Evolutionary conservation across 2,329 filamentous ascomycete species (phyloP).

Genomic region (Fusarium mexicanum): DNA sequence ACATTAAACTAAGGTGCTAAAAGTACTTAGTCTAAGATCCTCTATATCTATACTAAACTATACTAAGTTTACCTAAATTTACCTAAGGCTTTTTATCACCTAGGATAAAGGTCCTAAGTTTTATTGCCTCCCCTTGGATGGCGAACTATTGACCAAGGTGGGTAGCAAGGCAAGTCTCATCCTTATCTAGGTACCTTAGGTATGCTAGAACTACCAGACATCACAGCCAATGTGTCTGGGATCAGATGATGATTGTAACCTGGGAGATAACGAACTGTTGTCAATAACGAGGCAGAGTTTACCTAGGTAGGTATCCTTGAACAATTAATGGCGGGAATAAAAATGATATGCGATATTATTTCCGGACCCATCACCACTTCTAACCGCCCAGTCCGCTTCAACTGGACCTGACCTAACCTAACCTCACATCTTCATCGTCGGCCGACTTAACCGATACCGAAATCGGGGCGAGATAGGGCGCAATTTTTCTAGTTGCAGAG

Average conservation of each 20-base stretch:
- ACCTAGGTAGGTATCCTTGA: neutral
- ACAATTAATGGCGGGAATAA: neutral
- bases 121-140: too few species aligned
- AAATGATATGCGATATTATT: accelerated
- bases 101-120: too few species aligned
- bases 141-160: neutral
- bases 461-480: constrained; percentile 13
- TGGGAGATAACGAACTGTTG: neutral
- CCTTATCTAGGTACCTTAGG: neutral
- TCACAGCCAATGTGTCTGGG: too few species aligned
- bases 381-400: too few species aligned
- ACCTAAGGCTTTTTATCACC: too few species aligned
- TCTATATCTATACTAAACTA: too few species aligned
- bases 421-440: neutral
- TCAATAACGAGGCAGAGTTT: neutral
- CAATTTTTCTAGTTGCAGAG: constrained; percentile 27
- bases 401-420: neutral
- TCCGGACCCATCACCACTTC: constrained; percentile 3
- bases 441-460: constrained; percentile 25
- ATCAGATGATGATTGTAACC: neutral
- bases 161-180: neutral
- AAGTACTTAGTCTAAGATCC: too few species aligned
- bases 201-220: too few species aligned
- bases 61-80: too few species aligned
- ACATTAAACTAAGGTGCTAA: too few species aligned